A percentile compares a stretch with the other conserved stretches of the same genome.
Conservation (phyloP, 208 protist genomes). For the Trypanosoma brucei region DNA sequence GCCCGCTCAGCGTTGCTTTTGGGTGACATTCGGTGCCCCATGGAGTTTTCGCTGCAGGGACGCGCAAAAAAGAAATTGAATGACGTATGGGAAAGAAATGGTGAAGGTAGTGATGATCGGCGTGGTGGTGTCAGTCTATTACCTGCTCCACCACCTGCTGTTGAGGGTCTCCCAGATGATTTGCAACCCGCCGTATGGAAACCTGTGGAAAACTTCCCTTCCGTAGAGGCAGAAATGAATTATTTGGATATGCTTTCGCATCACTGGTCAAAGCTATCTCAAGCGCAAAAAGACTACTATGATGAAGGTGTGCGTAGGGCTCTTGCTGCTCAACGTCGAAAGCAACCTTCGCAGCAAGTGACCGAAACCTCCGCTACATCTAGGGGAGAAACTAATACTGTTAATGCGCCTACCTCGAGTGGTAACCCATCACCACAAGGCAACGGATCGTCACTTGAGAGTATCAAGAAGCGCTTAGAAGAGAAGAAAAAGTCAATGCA, state of each 20-base stretch:
- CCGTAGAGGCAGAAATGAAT: slow-evolving; percentile 35
- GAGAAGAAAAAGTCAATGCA: slow-evolving; percentile 35
- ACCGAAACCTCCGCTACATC: background rate
- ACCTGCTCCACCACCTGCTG: background rate
- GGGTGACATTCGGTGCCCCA: slow-evolving; percentile 15
- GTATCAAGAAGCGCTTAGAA: slow-evolving; percentile 41
- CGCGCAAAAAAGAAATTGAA: slow-evolving; percentile 5
- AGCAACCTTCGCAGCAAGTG: slow-evolving; percentile 5
- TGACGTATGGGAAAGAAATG: background rate
- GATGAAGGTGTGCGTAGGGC: slow-evolving; percentile 57
- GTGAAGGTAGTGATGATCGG: background rate
- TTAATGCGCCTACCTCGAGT: slow-evolving; percentile 1
- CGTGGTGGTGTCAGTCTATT: background rate
- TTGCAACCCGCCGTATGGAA: slow-evolving; percentile 48
- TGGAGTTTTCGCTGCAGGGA: slow-evolving; percentile 25
- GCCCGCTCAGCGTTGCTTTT: slow-evolving; percentile 40
- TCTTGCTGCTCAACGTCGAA: slow-evolving; percentile 24
- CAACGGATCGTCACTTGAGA: slow-evolving; percentile 25
- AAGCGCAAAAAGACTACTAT: slow-evolving; percentile 74
- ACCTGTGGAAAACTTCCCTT: slow-evolving; percentile 38
- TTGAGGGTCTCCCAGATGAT: slow-evolving; percentile 23
- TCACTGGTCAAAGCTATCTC: slow-evolving; percentile 68
- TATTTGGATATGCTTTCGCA: slow-evolving; percentile 55
- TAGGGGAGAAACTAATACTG: background rate
- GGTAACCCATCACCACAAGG: slow-evolving; percentile 21